Evolutionary conservation across 73 alveolate genomes (phyloP), one percentile per base, ranked within the genome.

Genomic region (Loxodes magnus): DNA sequence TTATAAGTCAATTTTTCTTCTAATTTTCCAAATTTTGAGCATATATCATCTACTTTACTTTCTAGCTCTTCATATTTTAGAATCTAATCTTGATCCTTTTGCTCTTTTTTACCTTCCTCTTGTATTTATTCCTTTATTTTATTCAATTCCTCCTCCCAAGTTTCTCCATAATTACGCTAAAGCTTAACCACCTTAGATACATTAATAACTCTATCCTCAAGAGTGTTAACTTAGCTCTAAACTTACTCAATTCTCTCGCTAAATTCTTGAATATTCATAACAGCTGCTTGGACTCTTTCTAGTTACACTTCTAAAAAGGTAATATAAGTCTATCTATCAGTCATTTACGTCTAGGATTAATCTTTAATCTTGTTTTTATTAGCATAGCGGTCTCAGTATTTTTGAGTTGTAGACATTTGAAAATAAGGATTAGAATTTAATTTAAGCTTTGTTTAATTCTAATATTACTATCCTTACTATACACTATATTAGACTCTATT

Each of bases 271-370:
- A 41, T 46, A 7, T 14, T 5, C n/a, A 46, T n/a, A 10, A 46
- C 59, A 22, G 59, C 26, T 25, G 22, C 43, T 12, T 37, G 7
- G 2, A 46, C 59, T 19, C 59, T 46, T 46, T 46, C 59, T 22
- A 46, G 2, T 22, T 46, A 41, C n/a, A 46, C 59, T 24, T 46
- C 59, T 46, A 46, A 19, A 24, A 46, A 46, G 14, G 59, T 25
- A 24, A 46, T 46, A 24, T 46, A 46, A 2, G 59, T 9, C 27
- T 44, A 46, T 44, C 27, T 46, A 24, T 46, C 59, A 2, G 7
- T 46, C 62, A 24, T 12, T 6, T n/a, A n/a, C n/a, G n/a, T n/a
- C n/a, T n/a, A n/a, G n/a, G n/a, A n/a, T n/a, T n/a, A n/a, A n/a
- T n/a, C n/a, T n/a, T n/a, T n/a, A n/a, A n/a, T n/a, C n/a, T n/a